Percentiles rank a stretch among this genome's conserved stretches.
phyloP scores from a whole-genome alignment of 2,329 filamentous ascomycete genomes.

The Aspergillus sp. region DNA sequence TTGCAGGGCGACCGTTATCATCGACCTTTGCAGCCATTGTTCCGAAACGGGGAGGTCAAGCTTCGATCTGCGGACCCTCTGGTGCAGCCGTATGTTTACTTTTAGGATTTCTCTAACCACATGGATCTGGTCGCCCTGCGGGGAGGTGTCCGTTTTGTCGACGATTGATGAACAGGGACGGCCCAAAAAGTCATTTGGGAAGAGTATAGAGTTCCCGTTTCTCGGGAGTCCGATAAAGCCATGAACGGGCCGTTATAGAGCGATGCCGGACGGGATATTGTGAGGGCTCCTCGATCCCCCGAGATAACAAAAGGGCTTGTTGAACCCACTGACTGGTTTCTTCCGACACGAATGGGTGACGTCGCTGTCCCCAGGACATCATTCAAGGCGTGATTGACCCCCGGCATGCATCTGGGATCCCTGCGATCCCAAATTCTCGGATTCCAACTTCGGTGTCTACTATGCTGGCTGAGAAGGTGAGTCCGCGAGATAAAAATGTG shows the following conservation, averaged over 20 bases:
- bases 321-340: conserved; percentile 31
- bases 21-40: conserved; percentile 40
- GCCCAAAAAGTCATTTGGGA: conserved; percentile 34
- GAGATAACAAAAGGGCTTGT: neutral
- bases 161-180: conserved; percentile 47
- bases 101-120: conserved; percentile 40
- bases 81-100: conserved; percentile 29
- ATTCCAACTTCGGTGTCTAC: conserved; percentile 50
- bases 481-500: no score
- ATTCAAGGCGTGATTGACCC: conserved; percentile 44
- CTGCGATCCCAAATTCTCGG: conserved; percentile 45
- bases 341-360: conserved; percentile 33
- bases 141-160: conserved; percentile 47
- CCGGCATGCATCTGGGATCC: conserved; percentile 45
- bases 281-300: neutral
- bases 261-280: conserved; percentile 42
- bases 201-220: conserved; percentile 52
- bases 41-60: conserved; percentile 33
- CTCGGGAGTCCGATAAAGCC: conserved; percentile 43
- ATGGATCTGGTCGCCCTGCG: conserved; percentile 48
- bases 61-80: conserved; percentile 28
- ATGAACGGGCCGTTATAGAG: conserved; percentile 50
- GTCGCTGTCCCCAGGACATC: conserved; percentile 43
- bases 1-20: conserved; percentile 42
- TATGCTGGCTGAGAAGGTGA: conserved; percentile 45